phyloP scores from a whole-genome alignment of 768 basidiomycete species.

The Chalciporus piperatus region DNA sequence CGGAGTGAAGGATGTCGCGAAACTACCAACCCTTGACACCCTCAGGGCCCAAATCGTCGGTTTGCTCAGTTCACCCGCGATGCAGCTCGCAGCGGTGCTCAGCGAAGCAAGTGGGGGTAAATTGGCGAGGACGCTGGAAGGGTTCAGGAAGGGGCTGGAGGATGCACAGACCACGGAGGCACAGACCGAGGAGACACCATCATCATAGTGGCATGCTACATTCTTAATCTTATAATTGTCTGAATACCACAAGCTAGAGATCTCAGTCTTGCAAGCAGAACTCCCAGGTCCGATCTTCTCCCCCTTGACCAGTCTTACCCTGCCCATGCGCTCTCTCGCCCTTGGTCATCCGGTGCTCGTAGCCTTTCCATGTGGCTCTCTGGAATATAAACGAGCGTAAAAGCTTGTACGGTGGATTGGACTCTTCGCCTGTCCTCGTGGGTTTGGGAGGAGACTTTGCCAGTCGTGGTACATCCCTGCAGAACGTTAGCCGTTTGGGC shows the following conservation, averaged over 20 bases:
- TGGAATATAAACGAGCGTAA: constrained; percentile 81
- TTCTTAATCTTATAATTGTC: constrained; percentile 2
- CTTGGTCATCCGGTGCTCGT: constrained; percentile 93
- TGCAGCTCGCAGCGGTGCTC: constrained; percentile 69
- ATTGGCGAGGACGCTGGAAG: constrained; percentile 70
- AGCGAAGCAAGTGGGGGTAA: constrained; percentile 67
- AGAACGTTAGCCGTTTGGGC: neutral
- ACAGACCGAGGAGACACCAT: constrained; percentile 18
- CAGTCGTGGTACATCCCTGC: constrained; percentile 73
- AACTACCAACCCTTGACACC: constrained; percentile 74
- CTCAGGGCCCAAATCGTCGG: constrained; percentile 84
- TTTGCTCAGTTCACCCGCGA: constrained; percentile 69
- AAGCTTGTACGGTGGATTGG: constrained; percentile 67
- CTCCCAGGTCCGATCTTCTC: constrained; percentile 87
- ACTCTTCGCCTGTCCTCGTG: constrained; percentile 39
- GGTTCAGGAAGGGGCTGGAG: constrained; percentile 66
- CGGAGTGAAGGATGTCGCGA: constrained; percentile 60
- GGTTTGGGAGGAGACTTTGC: constrained; percentile 71
- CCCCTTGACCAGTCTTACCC: constrained; percentile 67
- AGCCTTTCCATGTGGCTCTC: constrained; percentile 71
- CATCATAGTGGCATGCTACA: constrained; percentile 18
- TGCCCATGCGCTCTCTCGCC: constrained; percentile 70
- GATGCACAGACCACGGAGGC: constrained; percentile 35
- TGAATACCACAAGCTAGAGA: neutral
- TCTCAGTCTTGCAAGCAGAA: constrained; percentile 51